Conservation (phyloP, 768 basidiomycete genomes). For the Podaxis sp. region DNA sequence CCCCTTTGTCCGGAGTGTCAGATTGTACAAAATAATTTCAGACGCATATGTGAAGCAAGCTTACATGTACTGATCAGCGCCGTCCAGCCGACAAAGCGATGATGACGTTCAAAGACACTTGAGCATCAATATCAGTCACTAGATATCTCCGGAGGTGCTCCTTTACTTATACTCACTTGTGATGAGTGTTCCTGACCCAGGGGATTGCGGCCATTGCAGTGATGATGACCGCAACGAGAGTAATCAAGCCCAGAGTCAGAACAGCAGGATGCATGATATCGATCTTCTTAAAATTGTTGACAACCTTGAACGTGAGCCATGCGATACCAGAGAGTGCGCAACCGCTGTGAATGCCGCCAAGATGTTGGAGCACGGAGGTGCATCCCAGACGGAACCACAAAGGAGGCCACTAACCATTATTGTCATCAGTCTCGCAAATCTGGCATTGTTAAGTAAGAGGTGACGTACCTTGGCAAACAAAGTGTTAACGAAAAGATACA, state of each 20-base stretch:
- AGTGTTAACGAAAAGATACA: conserved; percentile 67
- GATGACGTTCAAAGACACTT: conserved; percentile 78
- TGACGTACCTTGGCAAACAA: conserved; percentile 61
- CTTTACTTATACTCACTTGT: conserved; percentile 57
- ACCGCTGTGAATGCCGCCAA: conserved; percentile 78
- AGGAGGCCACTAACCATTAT: conserved; percentile 58
- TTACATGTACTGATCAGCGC: conserved; percentile 50
- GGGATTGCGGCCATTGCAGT: conserved; percentile 69
- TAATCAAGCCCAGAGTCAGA: conserved; percentile 60
- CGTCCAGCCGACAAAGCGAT: conserved; percentile 78
- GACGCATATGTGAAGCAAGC: conserved; percentile 9
- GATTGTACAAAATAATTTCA: neutral
- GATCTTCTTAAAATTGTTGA: conserved; percentile 50
- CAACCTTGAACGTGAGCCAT: conserved; percentile 67
- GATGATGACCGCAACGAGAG: conserved; percentile 53
- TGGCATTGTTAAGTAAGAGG: neutral
- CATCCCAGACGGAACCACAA: conserved; percentile 69
- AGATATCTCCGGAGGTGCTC: neutral
- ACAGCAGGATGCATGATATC: conserved; percentile 52
- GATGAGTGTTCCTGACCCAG: conserved; percentile 77
- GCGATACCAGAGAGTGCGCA: conserved; percentile 69
- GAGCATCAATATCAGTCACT: neutral
- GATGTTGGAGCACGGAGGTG: conserved; percentile 75
- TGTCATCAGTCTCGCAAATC: conserved; percentile 3
- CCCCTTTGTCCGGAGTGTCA: conserved; percentile 35